Conservation (phyloP, 441 rosid genomes). For the Jatropha podagrica region DNA sequence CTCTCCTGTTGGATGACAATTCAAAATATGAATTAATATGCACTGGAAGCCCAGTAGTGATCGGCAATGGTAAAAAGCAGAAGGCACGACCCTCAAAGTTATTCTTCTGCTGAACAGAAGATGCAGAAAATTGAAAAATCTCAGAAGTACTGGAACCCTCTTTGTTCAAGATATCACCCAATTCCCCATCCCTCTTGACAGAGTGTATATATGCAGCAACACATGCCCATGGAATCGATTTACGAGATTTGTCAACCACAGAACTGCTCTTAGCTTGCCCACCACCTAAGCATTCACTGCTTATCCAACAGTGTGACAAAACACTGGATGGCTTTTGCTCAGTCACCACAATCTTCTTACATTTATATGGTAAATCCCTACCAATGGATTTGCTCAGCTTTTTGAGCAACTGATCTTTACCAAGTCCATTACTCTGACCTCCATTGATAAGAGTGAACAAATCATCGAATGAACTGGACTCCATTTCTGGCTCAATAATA, state of each 20-base stretch:
- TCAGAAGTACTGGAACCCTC: conserved; percentile 41
- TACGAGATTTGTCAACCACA: conserved; percentile 58
- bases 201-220: conserved; percentile 89
- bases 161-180: conserved; percentile 29
- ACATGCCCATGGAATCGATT: conserved; percentile 95
- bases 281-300: conserved; percentile 80
- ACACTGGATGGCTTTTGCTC: conserved; percentile 68
- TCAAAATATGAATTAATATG: conserved; percentile 98
- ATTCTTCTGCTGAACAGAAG: conserved; percentile 48
- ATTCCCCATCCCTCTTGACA: conserved; percentile 47
- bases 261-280: conserved; percentile 43
- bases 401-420: conserved; percentile 72
- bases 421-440: conserved; percentile 65
- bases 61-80: conserved; percentile 94
- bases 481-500: conserved; percentile 53
- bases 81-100: conserved; percentile 93
- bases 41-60: conserved; percentile 88
- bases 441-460: conserved; percentile 61
- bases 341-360: conserved; percentile 80
- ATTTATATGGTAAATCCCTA: conserved; percentile 65
- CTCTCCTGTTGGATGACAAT: conserved; percentile 96
- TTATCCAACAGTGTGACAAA: conserved; percentile 87
- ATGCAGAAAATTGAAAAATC: conserved; percentile 52
- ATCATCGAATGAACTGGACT: conserved; percentile 48
- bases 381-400: conserved; percentile 64